phyloP scores from a whole-genome alignment of 1,284 basidiomycete genomes.

The Ganoderma lucidum region DNA sequence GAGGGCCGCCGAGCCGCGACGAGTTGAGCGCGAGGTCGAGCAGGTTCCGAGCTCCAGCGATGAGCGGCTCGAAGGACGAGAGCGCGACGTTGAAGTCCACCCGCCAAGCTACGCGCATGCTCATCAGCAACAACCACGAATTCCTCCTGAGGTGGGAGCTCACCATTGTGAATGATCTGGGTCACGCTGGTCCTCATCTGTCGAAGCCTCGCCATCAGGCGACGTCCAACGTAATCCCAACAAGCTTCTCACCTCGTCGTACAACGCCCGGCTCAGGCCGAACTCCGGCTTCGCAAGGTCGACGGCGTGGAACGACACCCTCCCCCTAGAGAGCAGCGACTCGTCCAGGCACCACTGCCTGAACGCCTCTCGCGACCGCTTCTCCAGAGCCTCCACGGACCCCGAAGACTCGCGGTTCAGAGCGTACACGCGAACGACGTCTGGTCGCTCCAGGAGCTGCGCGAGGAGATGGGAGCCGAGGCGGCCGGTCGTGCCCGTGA shows the following conservation, averaged over 20 bases:
- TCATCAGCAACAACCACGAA: neutral
- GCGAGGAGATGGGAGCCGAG: slow-evolving; percentile 44
- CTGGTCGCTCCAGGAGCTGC: slow-evolving; percentile 33
- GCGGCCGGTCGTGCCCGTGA: slow-evolving; percentile 49
- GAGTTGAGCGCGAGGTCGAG: slow-evolving; percentile 49
- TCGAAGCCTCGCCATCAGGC: neutral
- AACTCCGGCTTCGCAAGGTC: slow-evolving; percentile 30
- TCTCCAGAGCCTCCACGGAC: slow-evolving; percentile 20
- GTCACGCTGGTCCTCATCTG: slow-evolving; percentile 35
- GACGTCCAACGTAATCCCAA: too few species aligned
- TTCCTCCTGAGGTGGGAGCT: slow-evolving; percentile 4
- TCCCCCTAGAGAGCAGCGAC: slow-evolving; percentile 19
- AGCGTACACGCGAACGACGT: slow-evolving; percentile 42
- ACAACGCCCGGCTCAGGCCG: slow-evolving; percentile 25
- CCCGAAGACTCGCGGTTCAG: slow-evolving; percentile 40
- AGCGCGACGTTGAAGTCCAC: slow-evolving; percentile 52
- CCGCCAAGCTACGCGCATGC: slow-evolving; percentile 45
- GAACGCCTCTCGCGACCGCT: slow-evolving; percentile 41
- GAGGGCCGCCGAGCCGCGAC: slow-evolving; percentile 26
- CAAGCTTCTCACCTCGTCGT: slow-evolving; percentile 26
- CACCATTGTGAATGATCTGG: slow-evolving; percentile 46
- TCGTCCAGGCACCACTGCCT: slow-evolving; percentile 33
- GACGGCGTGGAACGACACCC: slow-evolving; percentile 30
- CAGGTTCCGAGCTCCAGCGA: slow-evolving; percentile 48
- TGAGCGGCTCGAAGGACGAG: slow-evolving; percentile 44